Evolutionary conservation across 129 eudicot species (phyloP).

Genomic region (Saposhnikovia divaricata): DNA sequence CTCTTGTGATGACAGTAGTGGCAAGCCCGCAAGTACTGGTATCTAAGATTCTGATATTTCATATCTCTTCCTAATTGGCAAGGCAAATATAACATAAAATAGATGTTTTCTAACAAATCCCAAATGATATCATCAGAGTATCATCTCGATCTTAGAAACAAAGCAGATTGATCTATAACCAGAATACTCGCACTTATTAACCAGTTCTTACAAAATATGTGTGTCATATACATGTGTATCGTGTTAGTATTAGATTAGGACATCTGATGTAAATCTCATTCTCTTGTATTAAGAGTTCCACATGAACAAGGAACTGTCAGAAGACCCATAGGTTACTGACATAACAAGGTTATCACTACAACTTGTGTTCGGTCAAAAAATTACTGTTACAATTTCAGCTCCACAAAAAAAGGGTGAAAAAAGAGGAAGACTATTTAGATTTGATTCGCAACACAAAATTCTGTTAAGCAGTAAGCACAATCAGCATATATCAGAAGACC

Average conservation of each 20-base stretch:
- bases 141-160: background rate
- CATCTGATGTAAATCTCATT: conserved; percentile 2
- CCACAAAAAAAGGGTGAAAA: background rate
- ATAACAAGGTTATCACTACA: background rate
- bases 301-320: background rate
- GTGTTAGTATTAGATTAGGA: background rate
- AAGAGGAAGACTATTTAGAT: background rate
- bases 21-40: background rate
- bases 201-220: background rate
- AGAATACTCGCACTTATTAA: background rate
- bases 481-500: background rate
- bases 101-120: background rate
- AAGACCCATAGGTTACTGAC: background rate
- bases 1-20: background rate
- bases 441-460: background rate
- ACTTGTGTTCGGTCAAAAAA: background rate
- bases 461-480: background rate
- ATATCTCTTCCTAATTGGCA: background rate
- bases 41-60: background rate
- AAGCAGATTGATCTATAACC: background rate
- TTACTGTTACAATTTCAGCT: background rate
- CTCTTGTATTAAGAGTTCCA: background rate
- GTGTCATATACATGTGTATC: background rate
- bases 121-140: background rate
- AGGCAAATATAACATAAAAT: background rate